Base-by-base conservation (phyloP, 805 yeast genomes). In the Maudiozyma turicensis region DNA sequence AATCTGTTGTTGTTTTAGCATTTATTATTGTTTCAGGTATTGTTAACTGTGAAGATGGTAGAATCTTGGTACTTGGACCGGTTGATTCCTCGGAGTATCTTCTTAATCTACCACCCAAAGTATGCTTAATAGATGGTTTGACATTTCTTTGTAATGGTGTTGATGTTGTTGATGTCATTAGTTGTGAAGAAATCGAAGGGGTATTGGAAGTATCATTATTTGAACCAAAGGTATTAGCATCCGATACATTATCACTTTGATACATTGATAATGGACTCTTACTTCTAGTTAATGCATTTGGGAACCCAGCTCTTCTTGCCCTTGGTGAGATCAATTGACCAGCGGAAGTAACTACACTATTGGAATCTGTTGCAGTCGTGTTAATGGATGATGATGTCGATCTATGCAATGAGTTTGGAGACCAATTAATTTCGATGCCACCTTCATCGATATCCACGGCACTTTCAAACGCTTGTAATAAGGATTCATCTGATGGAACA, bases 1-100 rank as follows among this genome's bases (percentile, higher is more conserved):
- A 29, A 6, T 44, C 42, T 13, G 38, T 37, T 28, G 14, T 29
- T 6, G 31, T 38, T 20, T 41, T 44, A 6, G 32, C 11, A 33
- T 43, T 33, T 15, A 39, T 32, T 10, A 5, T 30, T 13, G 30
- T n/a, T 8, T 26, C 43, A 8, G 32, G 20, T 3, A 29, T 3
- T 15, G 20, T n/a, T 11, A 43, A n/a, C 15, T 39, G 33, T 32
- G 46, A 8, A 28, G 15, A 37, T 43, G 29, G 26, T 26, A 29
- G 39, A 28, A 33, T 46, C 37, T 26, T 20, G 43, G 41, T 20
- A 39, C 9, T 13, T 6, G 49, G 48, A 29, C 43, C 33, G 15
- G 13, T 11, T 6, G 49, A 46, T 35, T 59, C 61, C 30, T 59
- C 63, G 5, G 58, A 53, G 37, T 47, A 48, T 45, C 59, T 51